A percentile compares a stretch with the other conserved stretches of the same genome.
Conservation (phyloP, 495 filamentous ascomycete species). For the Annulohypoxylon nitens region DNA sequence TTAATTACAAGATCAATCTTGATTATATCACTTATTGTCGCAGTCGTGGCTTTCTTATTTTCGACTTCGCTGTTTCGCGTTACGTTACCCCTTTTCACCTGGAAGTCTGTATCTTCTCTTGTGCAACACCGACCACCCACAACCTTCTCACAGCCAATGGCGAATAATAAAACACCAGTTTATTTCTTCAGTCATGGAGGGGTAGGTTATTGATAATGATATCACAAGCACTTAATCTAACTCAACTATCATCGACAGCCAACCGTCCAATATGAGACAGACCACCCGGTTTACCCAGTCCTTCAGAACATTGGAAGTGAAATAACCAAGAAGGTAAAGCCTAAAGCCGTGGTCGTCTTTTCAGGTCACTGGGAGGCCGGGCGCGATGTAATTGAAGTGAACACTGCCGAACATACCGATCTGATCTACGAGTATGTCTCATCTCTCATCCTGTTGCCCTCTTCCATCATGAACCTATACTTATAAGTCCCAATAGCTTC, state of each 20-base stretch:
- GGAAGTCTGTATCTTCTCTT: constrained; percentile 33
- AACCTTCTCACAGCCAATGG: constrained; percentile 25
- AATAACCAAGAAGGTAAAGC: constrained; percentile 83
- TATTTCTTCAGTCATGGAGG: constrained; percentile 87
- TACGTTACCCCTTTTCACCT: constrained; percentile 36
- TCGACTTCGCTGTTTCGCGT: constrained; percentile 26
- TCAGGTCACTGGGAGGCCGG: constrained; percentile 87
- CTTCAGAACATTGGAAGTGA: constrained; percentile 78
- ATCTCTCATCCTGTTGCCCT: constrained; percentile 25
- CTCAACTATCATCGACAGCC: constrained; percentile 62
- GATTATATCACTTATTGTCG: constrained; percentile 41
- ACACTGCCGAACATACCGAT: constrained; percentile 75
- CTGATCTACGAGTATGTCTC: constrained; percentile 81
- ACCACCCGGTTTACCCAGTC: constrained; percentile 80
- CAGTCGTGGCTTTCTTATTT: constrained; percentile 47
- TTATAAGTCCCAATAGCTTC: constrained; percentile 64
- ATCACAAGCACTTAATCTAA: constrained; percentile 6
- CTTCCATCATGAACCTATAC: background rate
- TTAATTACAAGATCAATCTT: constrained; percentile 30
- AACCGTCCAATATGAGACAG: constrained; percentile 77
- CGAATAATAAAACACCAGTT: constrained; percentile 66
- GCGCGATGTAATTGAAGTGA: constrained; percentile 73
- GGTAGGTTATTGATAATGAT: constrained; percentile 61
- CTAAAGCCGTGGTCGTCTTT: constrained; percentile 86
- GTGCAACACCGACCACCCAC: constrained; percentile 17